Conservation (phyloP, 805 yeast genomes). For the Yarrowia bubula region DNA sequence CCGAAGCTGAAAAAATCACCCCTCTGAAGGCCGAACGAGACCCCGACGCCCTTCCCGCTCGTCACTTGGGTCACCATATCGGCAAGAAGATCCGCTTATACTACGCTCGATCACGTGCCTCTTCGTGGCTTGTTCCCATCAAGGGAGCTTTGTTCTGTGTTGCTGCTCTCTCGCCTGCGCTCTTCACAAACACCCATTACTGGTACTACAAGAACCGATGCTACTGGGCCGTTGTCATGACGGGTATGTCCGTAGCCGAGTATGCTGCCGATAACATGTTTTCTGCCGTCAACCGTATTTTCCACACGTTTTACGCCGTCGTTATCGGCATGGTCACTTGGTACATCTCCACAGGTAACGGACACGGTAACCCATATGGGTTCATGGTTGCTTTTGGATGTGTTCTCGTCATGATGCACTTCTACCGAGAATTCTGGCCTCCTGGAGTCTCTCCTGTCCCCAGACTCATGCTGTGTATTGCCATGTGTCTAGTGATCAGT, state of each 20-base stretch:
- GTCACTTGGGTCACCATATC: background rate
- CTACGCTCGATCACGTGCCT: conserved; percentile 2
- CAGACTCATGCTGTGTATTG: conserved; percentile 36
- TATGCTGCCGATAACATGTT: conserved; percentile 40
- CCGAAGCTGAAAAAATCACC: conserved; percentile 3
- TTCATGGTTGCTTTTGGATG: conserved; percentile 32
- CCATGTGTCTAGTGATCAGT: conserved; percentile 37
- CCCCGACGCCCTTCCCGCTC: conserved; percentile 11
- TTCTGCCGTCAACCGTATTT: conserved; percentile 34
- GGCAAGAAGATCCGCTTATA: background rate
- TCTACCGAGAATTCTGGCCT: conserved; percentile 37
- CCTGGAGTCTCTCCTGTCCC: conserved; percentile 36
- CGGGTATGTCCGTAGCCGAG: conserved; percentile 36
- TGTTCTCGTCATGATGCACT: conserved; percentile 6
- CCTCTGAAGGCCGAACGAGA: conserved; percentile 20
- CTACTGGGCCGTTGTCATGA: conserved; percentile 39
- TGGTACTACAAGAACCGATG: conserved; percentile 34
- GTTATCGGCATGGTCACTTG: conserved; percentile 39
- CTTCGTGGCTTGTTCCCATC: conserved; percentile 32
- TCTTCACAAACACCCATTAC: conserved; percentile 34
- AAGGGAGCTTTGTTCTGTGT: conserved; percentile 34
- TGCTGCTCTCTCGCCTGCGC: conserved; percentile 34
- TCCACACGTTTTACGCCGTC: conserved; percentile 37
- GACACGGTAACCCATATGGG: conserved; percentile 40
- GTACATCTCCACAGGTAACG: conserved; percentile 41